Evolutionary conservation across 441 rosid species (phyloP).

Genomic region (Manihot esculenta): DNA sequence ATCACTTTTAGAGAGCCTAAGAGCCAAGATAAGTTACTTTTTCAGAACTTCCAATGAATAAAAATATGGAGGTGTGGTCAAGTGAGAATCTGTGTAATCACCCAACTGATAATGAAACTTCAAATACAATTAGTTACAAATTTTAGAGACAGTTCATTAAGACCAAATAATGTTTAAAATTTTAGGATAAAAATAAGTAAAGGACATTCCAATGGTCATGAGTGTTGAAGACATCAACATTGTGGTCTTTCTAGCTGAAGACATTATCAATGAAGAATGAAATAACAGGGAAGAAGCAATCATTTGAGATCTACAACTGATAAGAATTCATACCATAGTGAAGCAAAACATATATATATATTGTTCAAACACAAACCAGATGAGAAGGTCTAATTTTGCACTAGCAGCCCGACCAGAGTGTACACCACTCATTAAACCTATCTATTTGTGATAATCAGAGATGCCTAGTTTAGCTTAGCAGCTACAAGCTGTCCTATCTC

Average conservation of each 20-base stretch:
- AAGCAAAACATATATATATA: not conserved
- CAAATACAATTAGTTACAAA: not conserved
- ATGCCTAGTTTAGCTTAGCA: not conserved
- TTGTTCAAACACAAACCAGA: not conserved
- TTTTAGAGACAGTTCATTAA: not conserved
- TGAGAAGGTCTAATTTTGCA: not conserved
- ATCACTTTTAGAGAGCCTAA: conserved; percentile 20
- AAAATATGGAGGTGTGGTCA: not conserved
- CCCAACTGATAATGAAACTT: not conserved
- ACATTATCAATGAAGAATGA: conserved; percentile 1
- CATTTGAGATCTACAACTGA: not conserved
- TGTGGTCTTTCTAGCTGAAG: not conserved
- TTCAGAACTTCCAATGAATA: not conserved
- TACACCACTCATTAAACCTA: not conserved
- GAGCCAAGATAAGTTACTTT: conserved; percentile 12
- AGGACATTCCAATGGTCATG: not conserved
- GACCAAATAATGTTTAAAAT: not conserved
- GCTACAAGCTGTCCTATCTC: not conserved
- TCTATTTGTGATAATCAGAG: not conserved
- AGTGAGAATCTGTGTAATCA: not conserved
- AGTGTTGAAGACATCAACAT: not conserved
- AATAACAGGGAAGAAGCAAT: not conserved
- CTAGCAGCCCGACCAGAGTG: not conserved
- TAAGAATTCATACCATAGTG: not conserved
- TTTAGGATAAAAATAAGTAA: not conserved